These are phyloP conservation scores for Carallia pectinifolia DNA, from an alignment of 345 rosid species.

Conservation along the genomic window DNA sequence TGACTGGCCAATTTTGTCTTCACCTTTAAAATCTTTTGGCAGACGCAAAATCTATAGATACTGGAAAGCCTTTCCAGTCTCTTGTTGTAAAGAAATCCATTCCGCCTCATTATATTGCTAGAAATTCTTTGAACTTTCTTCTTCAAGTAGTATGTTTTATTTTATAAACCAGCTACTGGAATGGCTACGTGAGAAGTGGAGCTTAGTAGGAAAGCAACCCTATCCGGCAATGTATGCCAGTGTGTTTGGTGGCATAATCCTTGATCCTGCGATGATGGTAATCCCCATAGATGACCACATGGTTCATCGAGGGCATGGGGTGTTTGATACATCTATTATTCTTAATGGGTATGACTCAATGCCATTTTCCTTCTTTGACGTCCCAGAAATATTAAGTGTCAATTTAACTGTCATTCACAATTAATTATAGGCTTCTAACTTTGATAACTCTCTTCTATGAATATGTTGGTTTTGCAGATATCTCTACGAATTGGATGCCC, in stretches of 20 bases:
- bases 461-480: conserved; percentile 25
- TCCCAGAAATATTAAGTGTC: not conserved
- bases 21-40: too few relatives aligned
- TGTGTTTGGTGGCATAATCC: conserved; percentile 57
- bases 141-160: not conserved
- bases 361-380: not conserved
- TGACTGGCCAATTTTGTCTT: too few relatives aligned
- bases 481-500: conserved; percentile 64
- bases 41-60: too few relatives aligned
- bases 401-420: not conserved
- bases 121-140: too few relatives aligned
- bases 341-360: conserved; percentile 48
- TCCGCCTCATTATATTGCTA: too few relatives aligned
- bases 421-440: not conserved
- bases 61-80: too few relatives aligned
- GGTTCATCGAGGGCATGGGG: conserved; percentile 76
- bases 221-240: conserved; percentile 77
- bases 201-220: conserved; percentile 45
- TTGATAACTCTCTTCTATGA: not conserved
- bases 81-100: too few relatives aligned
- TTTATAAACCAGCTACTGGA: conserved; percentile 46
- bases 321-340: conserved; percentile 66
- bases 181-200: conserved; percentile 59
- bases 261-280: conserved; percentile 70
- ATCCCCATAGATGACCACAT: conserved; percentile 75